Conservation (phyloP, 495 filamentous ascomycete genomes). For the Penicillium samsonianum region DNA sequence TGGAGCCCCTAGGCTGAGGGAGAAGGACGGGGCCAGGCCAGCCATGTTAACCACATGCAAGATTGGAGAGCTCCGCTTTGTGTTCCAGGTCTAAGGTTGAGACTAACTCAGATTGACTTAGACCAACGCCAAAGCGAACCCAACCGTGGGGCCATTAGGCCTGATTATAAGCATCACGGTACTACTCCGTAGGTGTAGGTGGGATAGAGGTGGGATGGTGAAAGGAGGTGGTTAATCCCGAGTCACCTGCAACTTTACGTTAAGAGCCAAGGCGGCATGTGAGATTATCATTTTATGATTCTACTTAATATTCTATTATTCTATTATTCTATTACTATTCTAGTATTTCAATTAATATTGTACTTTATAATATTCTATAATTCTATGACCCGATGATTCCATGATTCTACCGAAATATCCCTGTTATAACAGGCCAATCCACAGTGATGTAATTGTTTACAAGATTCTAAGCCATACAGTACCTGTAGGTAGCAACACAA, state of each 20-base stretch:
- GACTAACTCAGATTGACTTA: conserved; percentile 14
- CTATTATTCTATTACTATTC: background rate
- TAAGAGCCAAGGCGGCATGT: no score
- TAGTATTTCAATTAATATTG: no score
- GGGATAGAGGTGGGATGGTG: no score
- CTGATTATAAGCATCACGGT: conserved; percentile 12
- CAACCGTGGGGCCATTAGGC: conserved; percentile 6
- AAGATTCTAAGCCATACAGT: background rate
- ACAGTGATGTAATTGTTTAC: conserved; percentile 9
- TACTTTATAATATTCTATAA: no score
- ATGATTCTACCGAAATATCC: background rate
- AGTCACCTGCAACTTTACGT: no score
- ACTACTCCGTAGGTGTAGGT: no score
- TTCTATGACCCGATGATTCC: background rate
- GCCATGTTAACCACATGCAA: conserved; percentile 14
- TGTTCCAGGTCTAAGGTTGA: conserved; percentile 10
- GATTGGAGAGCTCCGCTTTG: conserved; percentile 20
- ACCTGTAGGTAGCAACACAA: background rate
- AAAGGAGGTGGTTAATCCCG: background rate
- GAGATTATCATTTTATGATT: no score
- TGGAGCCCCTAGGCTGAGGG: conserved; percentile 24
- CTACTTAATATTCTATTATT: no score
- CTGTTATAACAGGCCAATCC: background rate
- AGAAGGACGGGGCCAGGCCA: conserved; percentile 27
- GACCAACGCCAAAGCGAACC: background rate